Evolutionary conservation across 192 early-diverging fungal genomes (phyloP).

Genomic region (Geosiphon pyriformis): DNA sequence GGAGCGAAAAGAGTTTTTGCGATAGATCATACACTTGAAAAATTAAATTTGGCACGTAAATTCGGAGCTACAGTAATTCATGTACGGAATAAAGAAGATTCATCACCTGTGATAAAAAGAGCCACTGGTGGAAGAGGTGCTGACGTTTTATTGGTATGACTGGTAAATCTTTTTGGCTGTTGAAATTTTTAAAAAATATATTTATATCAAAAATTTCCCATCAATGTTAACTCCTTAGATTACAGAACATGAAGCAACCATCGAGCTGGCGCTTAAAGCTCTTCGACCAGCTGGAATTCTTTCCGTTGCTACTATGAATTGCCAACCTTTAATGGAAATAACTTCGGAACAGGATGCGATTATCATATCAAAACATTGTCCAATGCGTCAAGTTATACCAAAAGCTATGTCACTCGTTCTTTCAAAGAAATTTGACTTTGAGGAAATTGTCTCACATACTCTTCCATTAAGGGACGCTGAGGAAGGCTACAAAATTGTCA

Average conservation of each 20-base stretch:
- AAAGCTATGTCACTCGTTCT: constrained; percentile 30
- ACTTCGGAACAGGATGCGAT: background rate
- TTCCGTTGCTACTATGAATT: background rate
- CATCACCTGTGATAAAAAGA: constrained; percentile 12
- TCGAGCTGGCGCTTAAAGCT: background rate
- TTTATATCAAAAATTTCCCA: too few relatives aligned
- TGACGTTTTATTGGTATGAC: constrained; percentile 37
- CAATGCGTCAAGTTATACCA: constrained; percentile 40
- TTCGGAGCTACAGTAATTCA: constrained; percentile 36
- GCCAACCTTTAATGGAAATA: background rate
- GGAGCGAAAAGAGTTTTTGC: constrained; percentile 38
- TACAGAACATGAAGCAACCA: background rate
- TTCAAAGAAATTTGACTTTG: constrained; percentile 33
- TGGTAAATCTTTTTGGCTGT: too few relatives aligned
- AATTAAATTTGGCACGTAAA: constrained; percentile 36
- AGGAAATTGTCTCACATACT: constrained; percentile 39
- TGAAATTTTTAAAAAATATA: too few relatives aligned
- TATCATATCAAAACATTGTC: constrained; percentile 41
- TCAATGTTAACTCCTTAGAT: background rate
- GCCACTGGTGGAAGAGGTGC: constrained; percentile 37
- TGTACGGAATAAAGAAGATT: constrained; percentile 18
- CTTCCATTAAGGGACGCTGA: constrained; percentile 37
- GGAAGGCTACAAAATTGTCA: constrained; percentile 45
- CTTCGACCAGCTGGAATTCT: background rate
- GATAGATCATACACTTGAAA: constrained; percentile 35